Base-by-base conservation (phyloP, 2,329 filamentous ascomycete genomes). In the Bipolaris oryzae region DNA sequence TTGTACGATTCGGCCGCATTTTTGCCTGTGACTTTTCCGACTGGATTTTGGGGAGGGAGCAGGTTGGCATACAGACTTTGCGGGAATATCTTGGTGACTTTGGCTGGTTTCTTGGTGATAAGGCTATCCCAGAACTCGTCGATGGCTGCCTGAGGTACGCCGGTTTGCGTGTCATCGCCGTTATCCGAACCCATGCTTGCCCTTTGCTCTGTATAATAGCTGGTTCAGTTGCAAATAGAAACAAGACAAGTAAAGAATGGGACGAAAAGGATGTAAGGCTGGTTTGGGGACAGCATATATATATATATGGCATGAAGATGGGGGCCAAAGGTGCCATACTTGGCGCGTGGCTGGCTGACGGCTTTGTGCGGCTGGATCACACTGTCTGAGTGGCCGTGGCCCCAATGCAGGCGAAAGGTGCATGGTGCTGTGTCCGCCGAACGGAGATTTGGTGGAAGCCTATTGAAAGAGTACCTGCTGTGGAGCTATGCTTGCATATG, bases 61-160 rank as follows among this genome's bases (percentile, higher is more conserved):
- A 75, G 64, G 41, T 86, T 82, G 21, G 84, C 82, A 68, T 88
- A 87, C 4, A 84, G 79, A 63, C 87, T 89, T 47, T 85, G 81
- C 0, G 90, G 90, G 15, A 92, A 84, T 42, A 92, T 82, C 1
- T 84, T 87, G 11, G 86, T 88, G 9, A 89, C 86, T 77, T 90
- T 90, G 13, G 88, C 87, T 0, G 89, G 89, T n/a, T 82, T 83
- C 67, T 87, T 89, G 50, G 87, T 86, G 72, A 84, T 84, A 62
- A 87, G 86, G 54, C 84, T 86, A 41, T 81, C 76, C 90, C 89
- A 92, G 68, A 92, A 92, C 52, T 88, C 84, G 60, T 90, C 85
- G 48, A 92, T 83, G 10, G 79, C 80, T 49, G 86, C 81, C 70
- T 92, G 90, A 0, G 87, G 87, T 21, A 54, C 61, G 34, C 57